phyloP scores from a whole-genome alignment of 805 yeast genomes.

The Spathaspora passalidarum region DNA sequence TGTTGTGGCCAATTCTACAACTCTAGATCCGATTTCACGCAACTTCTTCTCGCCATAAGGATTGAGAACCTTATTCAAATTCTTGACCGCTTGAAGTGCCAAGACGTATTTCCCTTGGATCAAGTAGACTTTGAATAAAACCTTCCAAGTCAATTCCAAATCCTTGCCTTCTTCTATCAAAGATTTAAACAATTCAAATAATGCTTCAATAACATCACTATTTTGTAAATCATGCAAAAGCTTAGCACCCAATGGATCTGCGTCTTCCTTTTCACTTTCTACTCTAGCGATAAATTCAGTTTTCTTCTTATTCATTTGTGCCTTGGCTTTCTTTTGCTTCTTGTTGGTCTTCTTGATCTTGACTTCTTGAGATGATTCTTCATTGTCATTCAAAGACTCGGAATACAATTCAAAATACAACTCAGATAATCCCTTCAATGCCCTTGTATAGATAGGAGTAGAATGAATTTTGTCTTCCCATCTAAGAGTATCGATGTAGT shows the following conservation, averaged over 20 bases:
- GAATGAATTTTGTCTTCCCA: slow-evolving; percentile 81
- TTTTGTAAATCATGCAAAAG: slow-evolving; percentile 27
- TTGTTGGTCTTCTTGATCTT: slow-evolving; percentile 32
- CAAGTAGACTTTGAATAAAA: slow-evolving; percentile 37
- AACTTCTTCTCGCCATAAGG: slow-evolving; percentile 13
- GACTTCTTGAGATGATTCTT: slow-evolving; percentile 17
- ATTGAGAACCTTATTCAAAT: slow-evolving; percentile 37
- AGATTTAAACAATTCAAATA: slow-evolving; percentile 41
- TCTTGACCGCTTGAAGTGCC: slow-evolving; percentile 44
- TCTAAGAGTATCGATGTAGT: slow-evolving; percentile 67
- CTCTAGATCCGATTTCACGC: slow-evolving; percentile 26
- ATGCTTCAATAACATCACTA: slow-evolving; percentile 40
- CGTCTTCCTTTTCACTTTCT: slow-evolving; percentile 46
- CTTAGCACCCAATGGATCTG: slow-evolving; percentile 59
- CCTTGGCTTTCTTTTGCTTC: slow-evolving; percentile 56
- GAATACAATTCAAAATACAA: slow-evolving; percentile 47
- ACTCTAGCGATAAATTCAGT: slow-evolving; percentile 50
- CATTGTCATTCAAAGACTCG: slow-evolving; percentile 11
- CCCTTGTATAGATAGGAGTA: slow-evolving; percentile 71
- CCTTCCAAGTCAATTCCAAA: slow-evolving; percentile 39
- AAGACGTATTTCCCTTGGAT: slow-evolving; percentile 45
- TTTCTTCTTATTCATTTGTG: slow-evolving; percentile 46
- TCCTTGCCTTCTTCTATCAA: slow-evolving; percentile 41
- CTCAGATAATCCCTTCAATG: slow-evolving; percentile 59
- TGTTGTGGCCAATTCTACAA: slow-evolving; percentile 28